phyloP scores from a whole-genome alignment of 106 monocot species.

The Dactylorhiza incarnata region DNA sequence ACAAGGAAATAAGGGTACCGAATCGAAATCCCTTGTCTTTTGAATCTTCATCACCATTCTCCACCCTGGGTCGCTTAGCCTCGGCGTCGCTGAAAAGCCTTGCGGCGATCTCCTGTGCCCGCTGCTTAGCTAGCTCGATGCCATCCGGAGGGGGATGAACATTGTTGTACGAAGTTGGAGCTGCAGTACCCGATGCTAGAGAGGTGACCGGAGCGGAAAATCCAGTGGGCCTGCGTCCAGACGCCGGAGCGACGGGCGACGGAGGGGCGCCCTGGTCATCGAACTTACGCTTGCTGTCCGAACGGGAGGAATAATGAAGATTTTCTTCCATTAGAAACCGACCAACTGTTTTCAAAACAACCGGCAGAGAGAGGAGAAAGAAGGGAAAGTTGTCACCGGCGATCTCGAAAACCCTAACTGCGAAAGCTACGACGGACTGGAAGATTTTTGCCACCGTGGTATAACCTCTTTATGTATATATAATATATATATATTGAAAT shows the following conservation, averaged over 20 bases:
- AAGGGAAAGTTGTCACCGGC: neutral
- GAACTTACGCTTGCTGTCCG: conserved; percentile 79
- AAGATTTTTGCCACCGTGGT: no score
- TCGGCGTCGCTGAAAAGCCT: conserved; percentile 70
- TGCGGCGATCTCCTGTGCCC: conserved; percentile 82
- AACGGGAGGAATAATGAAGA: conserved; percentile 27
- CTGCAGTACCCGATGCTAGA: conserved; percentile 3
- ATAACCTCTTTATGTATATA: no score
- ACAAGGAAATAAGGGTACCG: neutral
- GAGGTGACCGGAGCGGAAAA: conserved; percentile 54
- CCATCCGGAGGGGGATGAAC: conserved; percentile 64
- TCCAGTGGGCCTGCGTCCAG: conserved; percentile 49
- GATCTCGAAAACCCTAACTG: neutral
- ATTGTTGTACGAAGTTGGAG: neutral
- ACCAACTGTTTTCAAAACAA: neutral
- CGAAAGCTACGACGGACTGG: no score
- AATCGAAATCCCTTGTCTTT: conserved; percentile 12
- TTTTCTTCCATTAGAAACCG: conserved; percentile 55
- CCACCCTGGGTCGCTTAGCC: conserved; percentile 68
- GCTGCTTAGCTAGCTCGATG: conserved; percentile 77
- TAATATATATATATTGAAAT: no score
- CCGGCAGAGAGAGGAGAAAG: neutral
- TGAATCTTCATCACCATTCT: conserved; percentile 40
- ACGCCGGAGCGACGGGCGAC: conserved; percentile 8
- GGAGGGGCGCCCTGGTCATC: conserved; percentile 33